phyloP scores from a whole-genome alignment of 179 eudicot species.

The Spinacia oleracea region DNA sequence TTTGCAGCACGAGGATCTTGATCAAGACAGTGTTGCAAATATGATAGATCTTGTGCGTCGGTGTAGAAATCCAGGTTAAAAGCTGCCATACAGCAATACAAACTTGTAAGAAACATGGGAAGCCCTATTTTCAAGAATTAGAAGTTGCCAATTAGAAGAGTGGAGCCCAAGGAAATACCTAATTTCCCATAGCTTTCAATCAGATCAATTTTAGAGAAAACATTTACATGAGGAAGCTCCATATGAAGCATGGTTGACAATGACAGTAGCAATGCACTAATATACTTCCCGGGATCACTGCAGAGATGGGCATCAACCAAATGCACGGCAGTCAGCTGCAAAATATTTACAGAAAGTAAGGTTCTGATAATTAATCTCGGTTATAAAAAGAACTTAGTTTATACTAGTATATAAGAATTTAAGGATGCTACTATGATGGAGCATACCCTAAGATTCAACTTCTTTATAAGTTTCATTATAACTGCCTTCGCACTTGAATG shows the following conservation, averaged over 20 bases:
- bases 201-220: constrained; percentile 89
- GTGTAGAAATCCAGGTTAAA: constrained; percentile 96
- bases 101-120: constrained; percentile 11
- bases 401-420: not conserved
- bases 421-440: constrained; percentile 8
- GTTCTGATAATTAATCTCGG: not conserved
- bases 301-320: constrained; percentile 96
- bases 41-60: constrained; percentile 81
- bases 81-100: constrained; percentile 47
- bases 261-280: constrained; percentile 88
- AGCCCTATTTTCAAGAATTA: not conserved
- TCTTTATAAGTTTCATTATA: constrained; percentile 72
- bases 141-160: not conserved
- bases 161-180: constrained; percentile 43
- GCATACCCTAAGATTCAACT: constrained; percentile 80
- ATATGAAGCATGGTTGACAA: constrained; percentile 92
- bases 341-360: constrained; percentile 6
- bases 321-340: constrained; percentile 94
- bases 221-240: constrained; percentile 98
- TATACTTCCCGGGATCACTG: constrained; percentile 90
- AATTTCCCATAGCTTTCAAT: constrained; percentile 92
- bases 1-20: constrained; percentile 91
- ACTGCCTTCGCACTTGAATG: constrained; percentile 77
- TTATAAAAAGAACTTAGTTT: constrained; percentile 4
- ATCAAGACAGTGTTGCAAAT: constrained; percentile 68